Base-by-base conservation (phyloP, 2,329 filamentous ascomycete genomes). In the Colletotrichum sublineola region DNA sequence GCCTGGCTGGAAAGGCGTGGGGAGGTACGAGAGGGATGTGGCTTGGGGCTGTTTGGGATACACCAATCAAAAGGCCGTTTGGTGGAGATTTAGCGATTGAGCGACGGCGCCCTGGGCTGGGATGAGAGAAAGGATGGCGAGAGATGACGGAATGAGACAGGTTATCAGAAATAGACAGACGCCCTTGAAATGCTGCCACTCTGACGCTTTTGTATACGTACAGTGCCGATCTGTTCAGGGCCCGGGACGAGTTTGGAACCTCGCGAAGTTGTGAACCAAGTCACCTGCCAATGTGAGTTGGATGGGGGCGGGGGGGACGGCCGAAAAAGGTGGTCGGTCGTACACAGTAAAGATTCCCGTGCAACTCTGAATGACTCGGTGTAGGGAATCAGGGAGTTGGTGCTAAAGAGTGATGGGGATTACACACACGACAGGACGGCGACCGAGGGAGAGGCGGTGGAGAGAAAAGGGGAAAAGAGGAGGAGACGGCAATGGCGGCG, bases 381-480 rank as follows among this genome's bases (percentile, higher is more conserved):
- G 48, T 46, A 38, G n/a, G 62, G 24, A 67, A 62, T 38, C 52
- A 60, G 66, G 46, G 66, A 68, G 52, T 38, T 48, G 24, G 55
- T 42, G 58, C 60, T 60, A 60, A 69, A 64, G 60, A 53, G 60
- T 29, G 44, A 33, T 36, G n/a, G 61, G 29, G 56, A 42, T 14
- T 38, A 60, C 33, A 52, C 46, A 63, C 33, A 46, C 53, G 58
- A 55, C 58, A 68, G 46, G 40, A 40, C 48, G 69, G 60, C 60
- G 68, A 74, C 72, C 68, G 72, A 68, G 72, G 69, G 69, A 67
- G 55, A 64, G 58, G 72, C 69, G 64, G 72, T 66, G 46, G 31
- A 46, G 57, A 61, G 61, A 40, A 31, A 36, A 24, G 31, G 60
- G 53, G 33, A 18, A 8, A 12, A 7, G 60, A 67, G 36, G 61